Base-by-base conservation (phyloP, 257 asterid genomes). In the Hygrophila difformis region DNA sequence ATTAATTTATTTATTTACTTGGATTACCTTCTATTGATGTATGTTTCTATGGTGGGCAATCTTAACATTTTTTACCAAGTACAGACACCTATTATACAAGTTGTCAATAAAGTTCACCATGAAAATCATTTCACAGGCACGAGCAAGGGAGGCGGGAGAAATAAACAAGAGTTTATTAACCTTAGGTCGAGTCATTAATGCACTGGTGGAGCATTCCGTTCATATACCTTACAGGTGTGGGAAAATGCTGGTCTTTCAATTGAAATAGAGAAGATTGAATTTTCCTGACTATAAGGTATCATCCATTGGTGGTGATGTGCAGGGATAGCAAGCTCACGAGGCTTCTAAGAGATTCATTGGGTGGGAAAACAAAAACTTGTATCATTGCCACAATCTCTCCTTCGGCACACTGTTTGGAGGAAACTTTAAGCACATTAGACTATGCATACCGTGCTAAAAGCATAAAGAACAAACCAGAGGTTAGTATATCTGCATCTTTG, bases 91-190 rank as follows among this genome's bases (percentile, higher is more conserved):
- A n/a, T 26, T 26, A 26, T 5, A 24, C 21, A 47, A 14, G 46
- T 63, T 9, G 23, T 20, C 26, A 52, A 43, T 44, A 40, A 22
- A 64, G 52, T 21, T 47, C 38, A 29, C 36, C 38, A 49, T 50
- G 45, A 19, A 51, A 46, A 18, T 13, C 41, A 11, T 35, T 16
- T 47, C 24, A 40, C 79, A 81, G 95, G 84, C 70, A 34, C 95
- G 93, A 62, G 95, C 95, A 56, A 73, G 95, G 64, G 95, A 85
- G 74, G 95, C 93, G 3, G 95, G 95, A 53, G 93, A 85, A 65
- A 81, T 85, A 66, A 85, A 85, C 66, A 85, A 85, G 73, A 81
- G 95, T 67, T 74, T 85, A 55, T 77, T 85, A 18, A 81, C 93
- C 15, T 66, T 85, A 61, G 95, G 95, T 35, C 93, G 91, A 13